Base-by-base conservation (phyloP, 2,329 filamentous ascomycete genomes). In the Xylariaceae sp. region DNA sequence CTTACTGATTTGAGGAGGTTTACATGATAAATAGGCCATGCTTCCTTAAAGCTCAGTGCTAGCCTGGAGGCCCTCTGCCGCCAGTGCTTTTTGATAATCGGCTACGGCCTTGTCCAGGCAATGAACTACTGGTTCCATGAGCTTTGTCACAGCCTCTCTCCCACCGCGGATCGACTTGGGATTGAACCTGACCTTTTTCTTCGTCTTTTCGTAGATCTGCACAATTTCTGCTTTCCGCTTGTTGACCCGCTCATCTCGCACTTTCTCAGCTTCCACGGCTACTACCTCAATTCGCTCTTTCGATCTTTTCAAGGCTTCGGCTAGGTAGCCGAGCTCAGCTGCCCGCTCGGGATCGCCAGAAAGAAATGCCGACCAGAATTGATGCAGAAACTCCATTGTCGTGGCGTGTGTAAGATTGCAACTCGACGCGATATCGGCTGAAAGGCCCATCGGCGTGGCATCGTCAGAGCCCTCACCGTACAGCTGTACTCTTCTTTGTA, bases 281-380 rank as follows among this genome's bases (percentile, higher is more conserved):
- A 96, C 88, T 12, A 86, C 85, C 54, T 87, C 81, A 69, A 97
- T 92, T 30, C 94, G 84, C 56, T 87, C 82, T 53, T 85, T 77
- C 0, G 90, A 92, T 56, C 87, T 83, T 56, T 83, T 81, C 11
- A 99, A 78, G 7, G 91, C 92, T 68, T 95, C 89, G 6, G 88
- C 85, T 46, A 96, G 79, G 58, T 88, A 90, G 5, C 85, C 84
- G 11, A 96, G 79, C 71, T 99, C 92, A 42, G 79, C 79, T 0
- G 89, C 89, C 35, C 89, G 85, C 56, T 89, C 86, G 1, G 88
- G 74, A 67, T 96, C 89, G 11, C 91, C 92, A 0, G 91, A 96
- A 30, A 95, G 79, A 67, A 95, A 99, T 0, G 91, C 85, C 35
- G 83, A 81, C 92, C 92, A 99, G 74, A 99, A 99, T 70, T 97